Base-by-base conservation (phyloP, 441 rosid genomes). In the Erodium texanum region DNA sequence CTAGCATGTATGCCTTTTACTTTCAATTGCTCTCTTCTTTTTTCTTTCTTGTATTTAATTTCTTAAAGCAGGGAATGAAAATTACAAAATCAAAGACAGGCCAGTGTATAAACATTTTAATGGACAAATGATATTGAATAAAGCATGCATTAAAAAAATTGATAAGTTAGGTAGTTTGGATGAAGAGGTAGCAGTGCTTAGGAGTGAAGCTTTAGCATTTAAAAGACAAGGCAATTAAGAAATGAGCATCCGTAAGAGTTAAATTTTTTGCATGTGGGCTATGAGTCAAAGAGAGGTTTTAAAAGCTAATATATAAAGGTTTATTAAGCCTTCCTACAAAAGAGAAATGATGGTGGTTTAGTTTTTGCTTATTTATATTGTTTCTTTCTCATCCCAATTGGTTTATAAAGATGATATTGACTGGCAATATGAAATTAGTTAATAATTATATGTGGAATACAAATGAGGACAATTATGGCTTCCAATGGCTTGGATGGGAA, bases 101-200 rank as follows among this genome's bases (percentile, higher is more conserved):
- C 50, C n/a, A 43, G 3, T 43, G 50, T 10, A 43, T 43, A 43
- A 59, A 69, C 67, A 56, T 67, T 65, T 54, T 59, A 73, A 67
- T 80, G 83, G 70, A 77, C 80, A 85, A 64, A 79, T 75, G 75
- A 77, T 68, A 71, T 68, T 72, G 67, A 73, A 68, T 74, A 76
- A 75, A 77, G 67, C 56, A 82, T 66, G 76, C 27, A 77, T 75
- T 70, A 69, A 50, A 24, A 24, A 9, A 65, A 62, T 62, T 81
- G 81, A 82, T 78, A 73, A 78, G 84, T 77, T 85, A 66, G 85
- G 90, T 76, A 66, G 77, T 70, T 76, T 81, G 65, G 73, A 72
- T 62, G 70, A 73, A 65, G 78, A 73, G 74, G 66, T 67, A 59
- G 75, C 73, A 67, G 66, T 74, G 75, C 71, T 36, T 64, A 70